Percentiles rank a stretch among this genome's conserved stretches.
phyloP scores from a whole-genome alignment of 352 stramenopile species.

The Globisporangium paroecandrum region DNA sequence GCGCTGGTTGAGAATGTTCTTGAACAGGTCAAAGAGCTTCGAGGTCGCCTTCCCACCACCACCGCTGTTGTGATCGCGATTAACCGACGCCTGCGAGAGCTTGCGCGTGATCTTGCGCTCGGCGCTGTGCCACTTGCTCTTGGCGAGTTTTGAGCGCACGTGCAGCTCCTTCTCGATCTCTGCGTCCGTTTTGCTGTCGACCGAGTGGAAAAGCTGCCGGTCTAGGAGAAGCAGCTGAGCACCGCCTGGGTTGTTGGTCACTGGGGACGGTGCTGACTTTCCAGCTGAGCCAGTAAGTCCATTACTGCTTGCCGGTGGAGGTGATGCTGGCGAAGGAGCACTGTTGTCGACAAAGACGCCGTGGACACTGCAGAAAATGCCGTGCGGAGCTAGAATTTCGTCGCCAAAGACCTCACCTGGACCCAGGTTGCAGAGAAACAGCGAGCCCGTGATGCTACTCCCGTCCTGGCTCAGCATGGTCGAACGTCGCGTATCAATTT shows the following conservation, averaged over 20 bases:
- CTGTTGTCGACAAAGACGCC: slow-evolving; percentile 33
- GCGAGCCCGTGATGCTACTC: background rate
- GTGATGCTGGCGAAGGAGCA: background rate
- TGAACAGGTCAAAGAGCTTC: slow-evolving; percentile 61
- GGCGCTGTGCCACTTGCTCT: slow-evolving; percentile 48
- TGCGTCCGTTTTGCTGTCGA: slow-evolving; percentile 46
- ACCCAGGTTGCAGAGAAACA: slow-evolving; percentile 39
- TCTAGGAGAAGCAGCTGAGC: slow-evolving; percentile 42
- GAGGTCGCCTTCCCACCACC: slow-evolving; percentile 24
- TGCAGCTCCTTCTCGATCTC: slow-evolving; percentile 43
- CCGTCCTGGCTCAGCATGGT: background rate
- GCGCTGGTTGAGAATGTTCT: slow-evolving; percentile 67
- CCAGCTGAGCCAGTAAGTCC: background rate
- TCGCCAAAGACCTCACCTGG: slow-evolving; percentile 53
- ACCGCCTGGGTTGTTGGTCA: background rate
- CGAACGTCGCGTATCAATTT: slow-evolving; percentile 12
- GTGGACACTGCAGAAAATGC: slow-evolving; percentile 32
- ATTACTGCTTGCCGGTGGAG: background rate
- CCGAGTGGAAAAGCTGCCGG: slow-evolving; percentile 26
- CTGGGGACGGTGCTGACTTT: no score
- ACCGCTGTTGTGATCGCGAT: background rate
- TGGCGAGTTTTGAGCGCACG: slow-evolving; percentile 29
- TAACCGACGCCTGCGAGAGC: slow-evolving; percentile 6
- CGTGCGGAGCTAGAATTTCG: slow-evolving; percentile 34
- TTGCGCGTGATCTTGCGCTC: slow-evolving; percentile 30